phyloP scores from a whole-genome alignment of 768 basidiomycete genomes.

The Collybiopsis confluens region DNA sequence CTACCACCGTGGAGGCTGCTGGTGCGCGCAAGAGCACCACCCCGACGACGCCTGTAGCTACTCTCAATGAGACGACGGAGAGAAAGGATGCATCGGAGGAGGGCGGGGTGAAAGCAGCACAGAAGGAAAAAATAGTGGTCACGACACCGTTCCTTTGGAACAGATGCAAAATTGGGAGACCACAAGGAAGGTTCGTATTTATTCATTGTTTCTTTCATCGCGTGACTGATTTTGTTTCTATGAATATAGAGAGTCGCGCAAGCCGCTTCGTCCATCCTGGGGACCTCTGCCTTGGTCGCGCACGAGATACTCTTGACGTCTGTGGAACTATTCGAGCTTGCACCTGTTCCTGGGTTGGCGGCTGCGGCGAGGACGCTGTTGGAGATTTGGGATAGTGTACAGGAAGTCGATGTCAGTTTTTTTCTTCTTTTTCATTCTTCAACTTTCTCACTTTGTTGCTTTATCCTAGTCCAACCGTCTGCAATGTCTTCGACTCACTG shows the following conservation, averaged over 20 bases:
- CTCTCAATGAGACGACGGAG: too few relatives aligned
- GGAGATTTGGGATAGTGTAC: conserved; percentile 53
- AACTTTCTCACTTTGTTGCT: background rate
- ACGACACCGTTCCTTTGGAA: background rate
- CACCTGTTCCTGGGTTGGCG: conserved; percentile 48
- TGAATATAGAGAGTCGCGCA: conserved; percentile 24
- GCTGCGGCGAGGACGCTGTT: conserved; percentile 43
- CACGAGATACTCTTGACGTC: conserved; percentile 33
- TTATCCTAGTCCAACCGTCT: conserved; percentile 58
- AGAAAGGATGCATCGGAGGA: too few relatives aligned
- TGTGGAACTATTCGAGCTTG: conserved; percentile 35
- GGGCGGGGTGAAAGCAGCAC: background rate
- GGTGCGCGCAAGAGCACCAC: too few relatives aligned
- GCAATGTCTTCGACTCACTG: conserved; percentile 65
- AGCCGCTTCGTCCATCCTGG: conserved; percentile 27
- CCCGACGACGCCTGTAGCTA: too few relatives aligned
- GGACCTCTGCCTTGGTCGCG: conserved; percentile 27
- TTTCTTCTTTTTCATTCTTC: background rate
- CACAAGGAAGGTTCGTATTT: background rate
- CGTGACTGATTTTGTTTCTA: background rate
- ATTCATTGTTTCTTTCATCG: background rate
- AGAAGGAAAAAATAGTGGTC: background rate
- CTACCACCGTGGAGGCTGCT: background rate
- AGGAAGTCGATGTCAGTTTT: conserved; percentile 49
- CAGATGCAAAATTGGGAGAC: conserved; percentile 3